Base-by-base conservation (phyloP, 2,329 filamentous ascomycete species). In the Thelonectria olida region DNA sequence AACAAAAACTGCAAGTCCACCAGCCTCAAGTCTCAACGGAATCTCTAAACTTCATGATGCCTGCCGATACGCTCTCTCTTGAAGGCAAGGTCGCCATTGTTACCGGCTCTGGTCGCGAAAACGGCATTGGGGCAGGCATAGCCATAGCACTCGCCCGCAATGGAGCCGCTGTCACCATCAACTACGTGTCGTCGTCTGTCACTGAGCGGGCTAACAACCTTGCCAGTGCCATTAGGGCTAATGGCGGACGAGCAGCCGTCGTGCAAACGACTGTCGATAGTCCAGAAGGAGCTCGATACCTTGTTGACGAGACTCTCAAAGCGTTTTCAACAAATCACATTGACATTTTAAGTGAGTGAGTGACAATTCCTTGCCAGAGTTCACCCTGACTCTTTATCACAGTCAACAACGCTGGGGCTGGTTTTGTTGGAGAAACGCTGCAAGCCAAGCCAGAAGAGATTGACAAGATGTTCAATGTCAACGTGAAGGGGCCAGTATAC, bases 21-120 rank as follows among this genome's bases (percentile, higher is more conserved):
- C n/a, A n/a, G n/a, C n/a, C n/a, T n/a, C n/a, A n/a, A n/a, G n/a
- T n/a, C n/a, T n/a, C n/a, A n/a, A n/a, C n/a, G n/a, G n/a, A n/a
- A n/a, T n/a, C n/a, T n/a, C n/a, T n/a, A n/a, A n/a, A n/a, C n/a
- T n/a, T 38, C 45, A 48, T 20, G n/a, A 77, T 76, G 72, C 19
- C 70, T n/a, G 49, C 58, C 6, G 77, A 80, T 9, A 75, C 71
- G 1, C 71, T 82, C 17, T 76, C 73, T 5, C 75, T 82, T 13
- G 58, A 68, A 15, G 77, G 75, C 55, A 82, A 82, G 62, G 67
- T 76, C 1, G 80, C 80, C 59, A 78, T 83, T 34, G 69, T 83
- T 8, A 83, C 81, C 1, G 81, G 80, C 23, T 81, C 80, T 9
- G 79, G 79, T 15, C 74, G 75, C 5, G 78, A 81, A 23, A 81